Base-by-base conservation (phyloP, 2,329 filamentous ascomycete species). In the Aspergillus transmontanensis region DNA sequence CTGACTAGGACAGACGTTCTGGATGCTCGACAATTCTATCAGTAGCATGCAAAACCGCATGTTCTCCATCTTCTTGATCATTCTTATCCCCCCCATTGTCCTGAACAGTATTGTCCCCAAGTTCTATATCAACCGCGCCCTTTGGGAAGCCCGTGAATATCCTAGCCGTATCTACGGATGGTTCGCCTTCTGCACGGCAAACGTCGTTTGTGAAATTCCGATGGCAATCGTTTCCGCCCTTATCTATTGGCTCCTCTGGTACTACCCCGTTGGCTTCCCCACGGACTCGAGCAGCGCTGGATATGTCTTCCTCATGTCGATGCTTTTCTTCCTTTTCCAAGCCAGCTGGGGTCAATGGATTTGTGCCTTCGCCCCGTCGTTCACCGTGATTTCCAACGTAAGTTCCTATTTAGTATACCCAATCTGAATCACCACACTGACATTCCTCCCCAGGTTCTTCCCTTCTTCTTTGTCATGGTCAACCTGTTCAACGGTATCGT, bases 281-380 rank as follows among this genome's bases (percentile, higher is more conserved):
- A 83, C 83, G 0, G 86, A 90, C 64, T 85, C 86, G 39, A 83
- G 84, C 1, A 86, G 86, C 0, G 86, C 90, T 0, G 92, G 91
- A 14, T 94, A 94, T 74, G 86, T 89, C 19, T 94, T 90, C 80
- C 79, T 94, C 30, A 93, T 95, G 89, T 86, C 86, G 0, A 80
- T 94, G 71, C 83, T 94, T 0, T 93, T 93, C 80, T 92, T 88
- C 81, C 76, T 94, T 9, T 94, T 93, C 83, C 86, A 89, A 75
- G 85, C 85, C 36, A 88, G 83, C 68, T 94, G 89, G 91, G 92
- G 90, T 23, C 91, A 93, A 74, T 94, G 90, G 90, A 92, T 95
- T 69, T 91, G 89, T 66, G 91, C 92, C 0, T 93, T 93, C 76
- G 90, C 91, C 0, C 91, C 91, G 0, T 89, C 84, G 46, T 93